These are phyloP conservation scores for Miamiensis avidus DNA, from an alignment of 169 alveolate genomes.

Conservation along the genomic window DNA sequence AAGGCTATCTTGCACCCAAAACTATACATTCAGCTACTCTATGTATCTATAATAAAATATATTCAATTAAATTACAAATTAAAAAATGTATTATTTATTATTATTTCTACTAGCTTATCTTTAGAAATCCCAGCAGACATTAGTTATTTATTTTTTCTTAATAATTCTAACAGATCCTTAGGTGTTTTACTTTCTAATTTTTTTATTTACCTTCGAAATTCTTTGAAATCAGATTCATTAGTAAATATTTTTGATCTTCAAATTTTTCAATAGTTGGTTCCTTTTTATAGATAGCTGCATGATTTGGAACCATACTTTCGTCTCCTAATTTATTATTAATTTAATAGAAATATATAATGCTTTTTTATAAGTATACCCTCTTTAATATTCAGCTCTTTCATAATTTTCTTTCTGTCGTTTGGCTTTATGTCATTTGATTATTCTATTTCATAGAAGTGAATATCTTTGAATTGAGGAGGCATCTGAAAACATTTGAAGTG, in stretches of 20 bases:
- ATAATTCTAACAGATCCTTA: background rate
- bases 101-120: background rate
- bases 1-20: background rate
- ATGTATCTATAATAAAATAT: background rate
- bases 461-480: background rate
- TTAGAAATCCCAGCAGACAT: background rate
- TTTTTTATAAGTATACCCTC: background rate
- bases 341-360: no score
- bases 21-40: background rate
- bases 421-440: background rate
- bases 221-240: background rate
- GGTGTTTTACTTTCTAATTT: background rate
- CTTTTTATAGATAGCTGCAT: background rate
- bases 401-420: background rate
- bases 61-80: background rate
- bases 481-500: background rate
- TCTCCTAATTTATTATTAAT: background rate
- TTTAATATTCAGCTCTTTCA: background rate
- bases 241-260: background rate
- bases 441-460: background rate
- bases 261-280: background rate
- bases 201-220: no score
- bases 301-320: background rate
- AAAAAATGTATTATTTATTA: no score
- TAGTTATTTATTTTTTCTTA: no score